Evolutionary conservation across 345 rosid species (phyloP).

Genomic region (Gynandropsis gynandra): DNA sequence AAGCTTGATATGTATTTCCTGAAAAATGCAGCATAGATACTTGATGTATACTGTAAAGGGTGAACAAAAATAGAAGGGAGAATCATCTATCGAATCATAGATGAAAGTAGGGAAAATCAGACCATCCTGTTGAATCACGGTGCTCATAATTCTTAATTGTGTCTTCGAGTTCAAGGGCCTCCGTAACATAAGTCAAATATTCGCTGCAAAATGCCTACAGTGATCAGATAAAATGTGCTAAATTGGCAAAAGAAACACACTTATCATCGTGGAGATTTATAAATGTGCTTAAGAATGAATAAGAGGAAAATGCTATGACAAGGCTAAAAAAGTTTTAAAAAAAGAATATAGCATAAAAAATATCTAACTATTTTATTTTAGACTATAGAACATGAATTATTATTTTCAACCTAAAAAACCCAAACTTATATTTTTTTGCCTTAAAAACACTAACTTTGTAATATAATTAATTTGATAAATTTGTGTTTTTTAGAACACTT

Average conservation of each 20-base stretch:
- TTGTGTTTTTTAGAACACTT: too few species aligned
- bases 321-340: too few species aligned
- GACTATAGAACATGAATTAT: too few species aligned
- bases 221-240: not conserved
- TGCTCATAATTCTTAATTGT: conserved; percentile 81
- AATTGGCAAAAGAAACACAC: not conserved
- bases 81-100: conserved; percentile 3
- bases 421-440: not conserved
- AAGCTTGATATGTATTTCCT: conserved; percentile 94
- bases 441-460: conserved; percentile 30
- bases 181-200: conserved; percentile 68
- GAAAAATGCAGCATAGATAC: conserved; percentile 19
- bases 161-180: conserved; percentile 93
- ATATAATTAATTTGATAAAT: too few species aligned
- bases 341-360: too few species aligned
- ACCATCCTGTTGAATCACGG: conserved; percentile 88
- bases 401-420: too few species aligned
- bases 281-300: conserved; percentile 2
- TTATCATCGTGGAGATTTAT: not conserved
- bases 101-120: conserved; percentile 25
- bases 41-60: conserved; percentile 9
- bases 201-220: conserved; percentile 43
- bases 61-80: conserved; percentile 9
- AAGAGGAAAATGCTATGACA: not conserved
- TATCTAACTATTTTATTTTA: too few species aligned